Evolutionary conservation across 2,329 filamentous ascomycete genomes (phyloP), one percentile per base, ranked within the genome.

Genomic region (Aspergillus novoparasiticus): DNA sequence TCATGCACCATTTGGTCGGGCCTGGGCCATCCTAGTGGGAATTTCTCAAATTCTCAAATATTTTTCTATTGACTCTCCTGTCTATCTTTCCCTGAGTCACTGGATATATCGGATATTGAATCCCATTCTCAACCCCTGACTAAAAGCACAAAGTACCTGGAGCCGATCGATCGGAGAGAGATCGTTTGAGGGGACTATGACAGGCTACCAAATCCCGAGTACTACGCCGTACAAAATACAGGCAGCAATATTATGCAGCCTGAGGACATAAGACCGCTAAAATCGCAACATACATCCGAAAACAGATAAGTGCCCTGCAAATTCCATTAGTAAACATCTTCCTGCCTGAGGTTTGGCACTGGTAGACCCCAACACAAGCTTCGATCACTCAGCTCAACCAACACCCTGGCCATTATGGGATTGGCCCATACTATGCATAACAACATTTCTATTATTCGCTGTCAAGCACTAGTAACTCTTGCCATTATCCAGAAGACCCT

Each of bases 1-100:
- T 64, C 58, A 46, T 61, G 32, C 46, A 58, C 46, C 48, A 34
- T 50, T 60, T 43, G 28, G 28, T 30, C 28, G 26, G 46, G 21
- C 30, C 53, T 28, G 51, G 32, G 57, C 55, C 14, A 32, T 41
- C 32, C 16, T 43, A 58, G 23, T 54, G 50, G 21, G 26, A 26
- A 56, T 28, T 46, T 48, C 39, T 46, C 45, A 12, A 6, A 26
- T 23, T 9, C 14, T 53, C 23, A 34, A 34, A 12, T 12, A 11
- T 12, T 4, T 16, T 21, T 36, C 23, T 36, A 5, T 34, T 1
- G 23, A 1, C 6, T n/a, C 28, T 36, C 34, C 28, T 23, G 4
- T 54, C 19, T 23, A 6, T 36, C 19, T 32, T 19, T 11, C 14
- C 51, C 51, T 9, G 51, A 23, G 16, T 26, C 14, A 36, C 14